Evolutionary conservation across 352 stramenopile species (phyloP).

Genomic region (Globisporangium alternatum): DNA sequence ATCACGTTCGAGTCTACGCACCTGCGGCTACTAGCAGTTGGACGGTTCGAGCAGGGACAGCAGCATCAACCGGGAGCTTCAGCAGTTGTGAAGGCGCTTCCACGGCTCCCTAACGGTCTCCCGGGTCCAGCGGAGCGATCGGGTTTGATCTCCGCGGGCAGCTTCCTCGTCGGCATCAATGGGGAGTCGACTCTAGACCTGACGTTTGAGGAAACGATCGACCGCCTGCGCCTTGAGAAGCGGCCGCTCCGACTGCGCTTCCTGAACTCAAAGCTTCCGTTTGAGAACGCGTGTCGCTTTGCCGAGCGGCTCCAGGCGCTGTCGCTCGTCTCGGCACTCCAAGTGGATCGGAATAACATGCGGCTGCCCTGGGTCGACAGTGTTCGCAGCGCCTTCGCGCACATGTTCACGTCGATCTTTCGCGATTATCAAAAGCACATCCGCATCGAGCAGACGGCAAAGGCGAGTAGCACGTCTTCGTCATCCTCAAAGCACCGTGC

Average conservation of each 20-base stretch:
- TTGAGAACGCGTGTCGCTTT: constrained; percentile 57
- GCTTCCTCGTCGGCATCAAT: constrained; percentile 72
- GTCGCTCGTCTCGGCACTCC: constrained; percentile 45
- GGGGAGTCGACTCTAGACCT: constrained; percentile 56
- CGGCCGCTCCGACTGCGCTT: constrained; percentile 66
- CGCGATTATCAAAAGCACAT: constrained; percentile 51
- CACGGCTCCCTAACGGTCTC: constrained; percentile 52
- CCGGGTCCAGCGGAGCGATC: constrained; percentile 62
- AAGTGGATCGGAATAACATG: constrained; percentile 41
- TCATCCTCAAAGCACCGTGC: background rate
- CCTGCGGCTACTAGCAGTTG: constrained; percentile 54
- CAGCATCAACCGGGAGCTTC: constrained; percentile 35
- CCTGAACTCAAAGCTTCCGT: constrained; percentile 43
- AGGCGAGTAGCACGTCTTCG: background rate
- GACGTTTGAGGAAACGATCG: constrained; percentile 64
- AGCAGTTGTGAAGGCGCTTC: constrained; percentile 68
- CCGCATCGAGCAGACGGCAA: constrained; percentile 30
- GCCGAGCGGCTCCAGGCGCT: constrained; percentile 51
- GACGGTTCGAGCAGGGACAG: constrained; percentile 38
- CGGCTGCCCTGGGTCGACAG: constrained; percentile 58
- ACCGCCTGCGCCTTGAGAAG: constrained; percentile 39
- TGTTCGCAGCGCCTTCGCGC: constrained; percentile 54
- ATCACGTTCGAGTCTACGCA: constrained; percentile 81
- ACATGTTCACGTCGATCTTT: constrained; percentile 66
- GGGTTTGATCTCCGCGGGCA: constrained; percentile 42